Conservation (phyloP, 371 early-diverging fungal genomes). For the Smittium culicis region DNA sequence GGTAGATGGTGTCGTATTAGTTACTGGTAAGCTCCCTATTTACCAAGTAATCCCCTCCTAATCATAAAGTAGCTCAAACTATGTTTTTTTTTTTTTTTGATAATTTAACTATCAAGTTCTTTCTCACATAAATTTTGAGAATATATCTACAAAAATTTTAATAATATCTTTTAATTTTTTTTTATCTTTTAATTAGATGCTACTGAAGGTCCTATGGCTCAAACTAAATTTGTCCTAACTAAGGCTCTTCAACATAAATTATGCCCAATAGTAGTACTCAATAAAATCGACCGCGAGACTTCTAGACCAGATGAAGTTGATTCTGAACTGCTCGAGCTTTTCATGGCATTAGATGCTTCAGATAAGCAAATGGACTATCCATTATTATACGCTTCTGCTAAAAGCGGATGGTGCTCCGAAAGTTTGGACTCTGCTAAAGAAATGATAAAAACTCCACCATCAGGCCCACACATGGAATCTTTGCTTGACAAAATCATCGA, state of each 20-base stretch:
- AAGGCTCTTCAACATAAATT: slow-evolving; percentile 52
- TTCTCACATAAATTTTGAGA: too few species aligned
- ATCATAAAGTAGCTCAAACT: too few species aligned
- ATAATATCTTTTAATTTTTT: not conserved
- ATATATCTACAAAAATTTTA: too few species aligned
- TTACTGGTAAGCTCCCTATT: slow-evolving; percentile 22
- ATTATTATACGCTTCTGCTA: slow-evolving; percentile 55
- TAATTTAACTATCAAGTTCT: too few species aligned
- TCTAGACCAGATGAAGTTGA: slow-evolving; percentile 58
- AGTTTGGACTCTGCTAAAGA: slow-evolving; percentile 30
- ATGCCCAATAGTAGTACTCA: slow-evolving; percentile 57
- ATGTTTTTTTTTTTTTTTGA: too few species aligned
- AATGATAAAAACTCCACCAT: slow-evolving; percentile 10
- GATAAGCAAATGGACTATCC: slow-evolving; percentile 65
- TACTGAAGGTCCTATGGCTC: slow-evolving; percentile 71
- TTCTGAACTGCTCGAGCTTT: slow-evolving; percentile 55
- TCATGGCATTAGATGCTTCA: slow-evolving; percentile 49
- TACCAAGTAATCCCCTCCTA: too few species aligned
- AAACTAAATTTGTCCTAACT: slow-evolving; percentile 64
- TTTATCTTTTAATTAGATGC: slow-evolving; percentile 40
- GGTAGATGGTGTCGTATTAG: slow-evolving; percentile 66
- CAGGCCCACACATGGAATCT: slow-evolving; percentile 35
- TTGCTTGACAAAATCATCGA: slow-evolving; percentile 51
- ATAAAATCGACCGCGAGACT: slow-evolving; percentile 64
- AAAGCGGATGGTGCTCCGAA: slow-evolving; percentile 59